phyloP scores from a whole-genome alignment of 1,139 yeast species.

The Debaryomyces coudertii region DNA sequence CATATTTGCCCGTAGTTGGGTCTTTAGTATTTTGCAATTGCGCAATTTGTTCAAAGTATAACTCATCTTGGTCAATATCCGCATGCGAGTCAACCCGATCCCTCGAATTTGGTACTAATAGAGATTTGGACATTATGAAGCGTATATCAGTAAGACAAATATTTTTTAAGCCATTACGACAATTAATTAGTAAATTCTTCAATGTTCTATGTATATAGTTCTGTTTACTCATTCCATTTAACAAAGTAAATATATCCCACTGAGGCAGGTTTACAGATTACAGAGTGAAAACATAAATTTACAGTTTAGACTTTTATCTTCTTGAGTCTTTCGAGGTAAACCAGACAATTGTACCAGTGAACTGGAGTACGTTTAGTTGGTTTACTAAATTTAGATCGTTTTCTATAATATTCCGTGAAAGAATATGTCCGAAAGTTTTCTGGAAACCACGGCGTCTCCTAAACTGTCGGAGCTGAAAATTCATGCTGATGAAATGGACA shows the following conservation, averaged over 20 bases:
- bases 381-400: not conserved
- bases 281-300: not conserved
- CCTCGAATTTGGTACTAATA: slow-evolving; percentile 33
- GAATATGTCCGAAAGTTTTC: slow-evolving; percentile 7
- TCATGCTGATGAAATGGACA: not conserved
- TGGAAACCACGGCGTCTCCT: not conserved
- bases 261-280: slow-evolving; percentile 4
- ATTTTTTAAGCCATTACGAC: not conserved
- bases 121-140: slow-evolving; percentile 21
- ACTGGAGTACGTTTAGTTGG: not conserved
- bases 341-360: not conserved
- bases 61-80: slow-evolving; percentile 34
- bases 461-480: slow-evolving; percentile 1
- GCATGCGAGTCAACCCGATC: slow-evolving; percentile 43
- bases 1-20: slow-evolving; percentile 16
- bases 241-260: not conserved
- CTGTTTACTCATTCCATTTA: slow-evolving; percentile 2
- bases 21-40: slow-evolving; percentile 16
- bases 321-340: slow-evolving; percentile 4
- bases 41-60: slow-evolving; percentile 22
- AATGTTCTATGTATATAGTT: not conserved
- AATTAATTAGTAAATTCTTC: not conserved
- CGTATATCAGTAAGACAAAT: too few species aligned
- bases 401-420: not conserved
- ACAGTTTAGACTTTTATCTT: slow-evolving; percentile 1